Base-by-base conservation (phyloP, 768 basidiomycete genomes). In the Podaxis sp. region DNA sequence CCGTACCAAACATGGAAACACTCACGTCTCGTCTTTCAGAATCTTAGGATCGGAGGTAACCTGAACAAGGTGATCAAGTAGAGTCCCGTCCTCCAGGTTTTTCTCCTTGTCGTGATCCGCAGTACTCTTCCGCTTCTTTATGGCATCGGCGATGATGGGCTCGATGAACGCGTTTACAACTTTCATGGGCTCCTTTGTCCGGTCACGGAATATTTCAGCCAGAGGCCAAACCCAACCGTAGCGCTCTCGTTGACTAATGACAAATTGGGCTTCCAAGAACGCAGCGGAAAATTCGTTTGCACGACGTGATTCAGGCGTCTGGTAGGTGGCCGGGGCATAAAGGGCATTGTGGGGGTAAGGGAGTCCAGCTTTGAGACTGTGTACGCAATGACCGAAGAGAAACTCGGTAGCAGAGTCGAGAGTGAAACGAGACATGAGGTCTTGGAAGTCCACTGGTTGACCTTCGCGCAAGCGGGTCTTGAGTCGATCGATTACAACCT, bases 331-430 rank as follows among this genome's bases (percentile, higher is more conserved):
- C 0, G 75, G 62, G 40, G 71, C 48, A 50, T 68, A 70, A 7
- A 68, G 24, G 11, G 73, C 73, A 48, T 82, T 79, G 68, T 78
- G 75, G 0, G 86, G 85, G 62, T 83, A 86, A 10, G 84, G 84
- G 13, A 88, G 73, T 13, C 76, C 77, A 2, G 79, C 78, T 3
- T 76, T 71, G 36, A 89, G 81, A 62, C 77, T 80, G 62, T 87
- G 72, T 2, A 87, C 83, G 66, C 82, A 83, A 56, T 75, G 75
- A 2, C 87, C 87, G 58, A 89, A 88, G 38, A 90, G 78, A 67
- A 88, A 88, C 60, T 87, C 86, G 0, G 86, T 83, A 1, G 87
- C 86, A 2, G 85, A 80, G 73, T 90, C 88, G 24, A 89, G 80
- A 0, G 87, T 87, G 69, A 88, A 88, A 2, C 86, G 80, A 2